Conservation (phyloP, 495 filamentous ascomycete genomes). For the Xylaria cubensis region DNA sequence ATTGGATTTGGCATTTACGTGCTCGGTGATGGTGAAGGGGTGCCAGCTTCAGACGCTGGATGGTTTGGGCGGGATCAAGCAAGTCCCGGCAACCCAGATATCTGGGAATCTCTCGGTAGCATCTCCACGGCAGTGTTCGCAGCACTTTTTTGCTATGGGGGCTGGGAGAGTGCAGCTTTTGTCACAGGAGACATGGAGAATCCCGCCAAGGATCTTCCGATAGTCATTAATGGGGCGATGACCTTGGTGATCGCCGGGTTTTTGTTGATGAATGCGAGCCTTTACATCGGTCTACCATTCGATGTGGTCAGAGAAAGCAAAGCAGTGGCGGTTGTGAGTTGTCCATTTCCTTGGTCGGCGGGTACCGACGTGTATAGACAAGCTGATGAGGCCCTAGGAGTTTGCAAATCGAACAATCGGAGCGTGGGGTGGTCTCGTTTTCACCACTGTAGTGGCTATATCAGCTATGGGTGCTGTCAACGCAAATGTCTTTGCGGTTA, state of each 20-base stretch:
- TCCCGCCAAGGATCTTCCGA: conserved; percentile 36
- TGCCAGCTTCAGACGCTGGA: conserved; percentile 26
- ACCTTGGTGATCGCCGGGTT: conserved; percentile 42
- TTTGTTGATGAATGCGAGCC: conserved; percentile 37
- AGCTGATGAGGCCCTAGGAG: conserved; percentile 29
- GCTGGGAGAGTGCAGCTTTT: conserved; percentile 43
- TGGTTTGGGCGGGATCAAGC: conserved; percentile 22
- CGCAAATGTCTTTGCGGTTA: conserved; percentile 40
- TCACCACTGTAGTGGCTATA: conserved; percentile 31
- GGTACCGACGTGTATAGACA: conserved; percentile 5
- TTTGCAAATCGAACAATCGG: conserved; percentile 30
- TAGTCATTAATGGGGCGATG: conserved; percentile 41
- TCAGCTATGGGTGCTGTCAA: conserved; percentile 35
- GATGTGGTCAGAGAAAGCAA: conserved; percentile 35
- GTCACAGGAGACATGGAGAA: conserved; percentile 45
- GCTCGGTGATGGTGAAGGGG: conserved; percentile 25
- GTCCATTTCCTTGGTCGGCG: conserved; percentile 18
- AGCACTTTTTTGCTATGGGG: conserved; percentile 37
- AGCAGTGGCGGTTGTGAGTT: conserved; percentile 38
- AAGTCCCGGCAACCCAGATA: conserved; percentile 8
- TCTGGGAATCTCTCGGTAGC: conserved; percentile 30
- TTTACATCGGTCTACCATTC: conserved; percentile 37
- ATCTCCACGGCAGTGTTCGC: conserved; percentile 35
- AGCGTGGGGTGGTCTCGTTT: conserved; percentile 29
- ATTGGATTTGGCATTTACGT: conserved; percentile 26